Percentiles rank a stretch among this genome's conserved stretches.
phyloP scores from a whole-genome alignment of 2,329 filamentous ascomycete species.

The Colletotrichum orbiculare region DNA sequence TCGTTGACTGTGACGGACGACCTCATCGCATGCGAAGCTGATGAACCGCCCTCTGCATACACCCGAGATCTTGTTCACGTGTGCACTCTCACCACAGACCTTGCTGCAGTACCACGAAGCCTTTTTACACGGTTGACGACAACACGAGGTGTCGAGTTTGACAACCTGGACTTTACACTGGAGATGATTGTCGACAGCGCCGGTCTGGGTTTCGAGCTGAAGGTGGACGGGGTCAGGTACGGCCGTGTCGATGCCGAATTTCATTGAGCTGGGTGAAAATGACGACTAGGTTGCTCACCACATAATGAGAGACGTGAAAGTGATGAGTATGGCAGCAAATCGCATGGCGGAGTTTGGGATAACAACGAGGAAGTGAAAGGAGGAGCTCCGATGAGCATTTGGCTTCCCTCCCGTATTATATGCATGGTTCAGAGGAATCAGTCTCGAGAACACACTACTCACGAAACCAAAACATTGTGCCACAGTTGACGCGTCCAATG shows the following conservation, averaged over 20 bases:
- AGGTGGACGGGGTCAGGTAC: constrained; percentile 82
- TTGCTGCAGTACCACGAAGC: constrained; percentile 78
- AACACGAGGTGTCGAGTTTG: constrained; percentile 82
- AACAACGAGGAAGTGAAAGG: constrained; percentile 1
- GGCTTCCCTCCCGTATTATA: constrained; percentile 12
- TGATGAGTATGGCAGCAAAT: constrained; percentile 2
- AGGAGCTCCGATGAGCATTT: neutral
- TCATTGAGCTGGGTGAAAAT: constrained; percentile 57
- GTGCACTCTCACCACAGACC: constrained; percentile 83
- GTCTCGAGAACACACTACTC: constrained; percentile 23
- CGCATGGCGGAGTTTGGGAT: constrained; percentile 14
- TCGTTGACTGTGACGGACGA: constrained; percentile 83
- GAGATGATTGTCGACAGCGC: constrained; percentile 87
- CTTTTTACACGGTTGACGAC: constrained; percentile 82
- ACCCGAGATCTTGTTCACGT: constrained; percentile 74
- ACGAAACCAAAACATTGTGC: constrained; percentile 17
- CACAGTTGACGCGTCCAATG: constrained; percentile 27
- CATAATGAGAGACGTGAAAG: constrained; percentile 1
- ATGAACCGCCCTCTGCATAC: constrained; percentile 71
- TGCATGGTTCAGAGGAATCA: constrained; percentile 24
- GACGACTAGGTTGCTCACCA: neutral
- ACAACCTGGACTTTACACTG: constrained; percentile 83
- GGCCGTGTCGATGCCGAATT: constrained; percentile 83
- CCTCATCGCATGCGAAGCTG: constrained; percentile 79
- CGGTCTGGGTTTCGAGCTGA: constrained; percentile 79